A percentile compares a stretch with the other conserved stretches of the same genome.
Conservation (phyloP, 225 moss, liverwort and hornwort species). For the Thuidium tamariscinum region DNA sequence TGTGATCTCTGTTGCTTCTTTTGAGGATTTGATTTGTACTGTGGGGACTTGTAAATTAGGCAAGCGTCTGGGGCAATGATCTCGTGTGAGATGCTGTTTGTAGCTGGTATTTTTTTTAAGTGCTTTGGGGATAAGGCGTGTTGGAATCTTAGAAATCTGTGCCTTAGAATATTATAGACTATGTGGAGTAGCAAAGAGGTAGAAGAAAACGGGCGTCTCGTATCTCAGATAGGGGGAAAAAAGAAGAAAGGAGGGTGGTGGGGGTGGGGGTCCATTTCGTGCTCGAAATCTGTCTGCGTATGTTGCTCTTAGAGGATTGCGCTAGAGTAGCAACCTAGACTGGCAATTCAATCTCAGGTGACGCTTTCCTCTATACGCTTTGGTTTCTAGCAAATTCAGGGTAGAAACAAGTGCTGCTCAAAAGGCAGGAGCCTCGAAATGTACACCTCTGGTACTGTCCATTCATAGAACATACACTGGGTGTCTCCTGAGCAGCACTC, state of each 20-base stretch:
- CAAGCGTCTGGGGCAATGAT: neutral
- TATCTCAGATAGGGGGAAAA: neutral
- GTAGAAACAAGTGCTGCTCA: neutral
- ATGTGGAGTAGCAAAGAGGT: neutral
- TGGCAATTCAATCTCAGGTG: neutral
- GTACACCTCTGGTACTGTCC: neutral
- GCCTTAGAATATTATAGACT: neutral
- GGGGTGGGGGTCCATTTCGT: neutral
- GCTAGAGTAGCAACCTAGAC: neutral
- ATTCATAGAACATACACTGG: neutral
- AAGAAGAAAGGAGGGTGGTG: too few species aligned
- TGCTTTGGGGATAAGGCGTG: neutral
- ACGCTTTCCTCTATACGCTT: neutral
- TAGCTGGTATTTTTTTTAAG: neutral
- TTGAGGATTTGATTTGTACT: neutral
- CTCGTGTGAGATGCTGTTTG: neutral
- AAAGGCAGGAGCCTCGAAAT: neutral
- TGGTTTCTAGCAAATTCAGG: neutral
- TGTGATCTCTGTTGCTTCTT: neutral
- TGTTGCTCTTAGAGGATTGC: neutral
- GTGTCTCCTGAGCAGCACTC: neutral
- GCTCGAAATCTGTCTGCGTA: neutral
- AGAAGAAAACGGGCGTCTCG: neutral
- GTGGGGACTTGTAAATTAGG: neutral
- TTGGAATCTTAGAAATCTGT: constrained; percentile 5